Base-by-base conservation (phyloP, 495 filamentous ascomycete species). In the Hypoxylon lienhwacheense region DNA sequence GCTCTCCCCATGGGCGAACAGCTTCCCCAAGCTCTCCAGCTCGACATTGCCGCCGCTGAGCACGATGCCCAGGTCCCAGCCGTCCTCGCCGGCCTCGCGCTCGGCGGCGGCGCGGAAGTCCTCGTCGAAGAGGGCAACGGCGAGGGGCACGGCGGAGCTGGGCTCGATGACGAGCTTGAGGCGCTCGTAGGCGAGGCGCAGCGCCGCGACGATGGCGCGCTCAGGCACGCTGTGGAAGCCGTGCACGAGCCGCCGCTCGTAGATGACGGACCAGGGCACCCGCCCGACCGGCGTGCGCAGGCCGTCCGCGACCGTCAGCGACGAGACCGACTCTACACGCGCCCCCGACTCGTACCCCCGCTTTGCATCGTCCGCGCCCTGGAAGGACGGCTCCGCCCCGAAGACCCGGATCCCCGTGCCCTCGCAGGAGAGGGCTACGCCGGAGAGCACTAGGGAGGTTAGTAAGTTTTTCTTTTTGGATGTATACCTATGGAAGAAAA, bases 141-240 rank as follows among this genome's bases (percentile, higher is more conserved):
- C 93, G 58, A 98, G 69, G 10, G 85, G 84, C 15, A 98, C 91
- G 2, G 86, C 90, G 2, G 91, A 81, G 68, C 88, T 91, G 37
- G 93, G 93, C 75, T 98, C 93, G 17, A 97, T 81, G 33, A 96
- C 80, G 33, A 95, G 72, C 82, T 97, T 97, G 81, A 96, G 84
- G 50, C 91, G 71, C 78, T 98, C 92, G 64, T 92, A 67, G 22
- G 92, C 87, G 61, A 97, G 66, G 53, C 75, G 70, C 81, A 97
- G 75, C 2, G 91, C 87, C 7, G 70, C 70, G 70, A 81, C 81
- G 69, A 98, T 96, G 73, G 96, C 81, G 56, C 84, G 84, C 67
- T 97, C 93, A 5, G 75, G 83, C 0, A 92, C 93, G 29, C 79
- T 76, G 72, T 80, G 96, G 53, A 96, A 83, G 2, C 84, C 89